A percentile compares a stretch with the other conserved stretches of the same genome.
Evolutionary conservation across 192 early-diverging fungal species (phyloP).

Genomic region (Podila epicladia): DNA sequence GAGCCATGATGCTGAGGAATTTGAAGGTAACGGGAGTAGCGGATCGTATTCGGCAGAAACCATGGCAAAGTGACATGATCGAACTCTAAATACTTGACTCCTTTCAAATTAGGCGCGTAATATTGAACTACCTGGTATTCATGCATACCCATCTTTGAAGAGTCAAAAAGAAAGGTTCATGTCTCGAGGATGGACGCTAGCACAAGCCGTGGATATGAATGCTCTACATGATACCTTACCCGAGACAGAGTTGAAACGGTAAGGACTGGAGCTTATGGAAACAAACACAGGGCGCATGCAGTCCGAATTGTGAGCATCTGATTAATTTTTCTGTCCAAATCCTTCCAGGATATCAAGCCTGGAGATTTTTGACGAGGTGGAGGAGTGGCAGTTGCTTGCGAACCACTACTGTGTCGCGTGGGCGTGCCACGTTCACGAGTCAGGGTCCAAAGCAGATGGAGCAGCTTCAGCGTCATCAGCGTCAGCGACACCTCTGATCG

Average conservation of each 20-base stretch:
- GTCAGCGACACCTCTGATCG: not conserved
- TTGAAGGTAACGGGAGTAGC: constrained; percentile 57
- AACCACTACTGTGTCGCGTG: constrained; percentile 89
- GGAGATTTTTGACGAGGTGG: constrained; percentile 92
- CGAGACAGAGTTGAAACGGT: constrained; percentile 52
- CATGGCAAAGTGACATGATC: not conserved
- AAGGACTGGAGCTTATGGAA: not conserved
- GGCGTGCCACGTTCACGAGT: constrained; percentile 58
- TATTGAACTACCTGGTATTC: constrained; percentile 83
- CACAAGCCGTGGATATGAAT: constrained; percentile 71
- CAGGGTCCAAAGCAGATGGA: not conserved
- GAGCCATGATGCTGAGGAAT: constrained; percentile 91
- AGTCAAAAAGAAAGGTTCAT: constrained; percentile 75
- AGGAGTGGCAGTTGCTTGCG: constrained; percentile 87
- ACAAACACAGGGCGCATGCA: too few species aligned
- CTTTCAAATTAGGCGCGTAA: constrained; percentile 57
- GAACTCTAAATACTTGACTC: not conserved
- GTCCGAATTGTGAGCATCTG: not conserved
- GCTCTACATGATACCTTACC: constrained; percentile 58
- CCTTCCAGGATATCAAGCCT: constrained; percentile 70
- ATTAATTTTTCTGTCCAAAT: not conserved
- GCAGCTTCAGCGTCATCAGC: not conserved
- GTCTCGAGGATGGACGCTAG: constrained; percentile 65
- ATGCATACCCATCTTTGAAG: constrained; percentile 78
- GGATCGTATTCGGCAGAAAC: not conserved